phyloP scores from a whole-genome alignment of 495 filamentous ascomycete species.

The Penicillium herquei region DNA sequence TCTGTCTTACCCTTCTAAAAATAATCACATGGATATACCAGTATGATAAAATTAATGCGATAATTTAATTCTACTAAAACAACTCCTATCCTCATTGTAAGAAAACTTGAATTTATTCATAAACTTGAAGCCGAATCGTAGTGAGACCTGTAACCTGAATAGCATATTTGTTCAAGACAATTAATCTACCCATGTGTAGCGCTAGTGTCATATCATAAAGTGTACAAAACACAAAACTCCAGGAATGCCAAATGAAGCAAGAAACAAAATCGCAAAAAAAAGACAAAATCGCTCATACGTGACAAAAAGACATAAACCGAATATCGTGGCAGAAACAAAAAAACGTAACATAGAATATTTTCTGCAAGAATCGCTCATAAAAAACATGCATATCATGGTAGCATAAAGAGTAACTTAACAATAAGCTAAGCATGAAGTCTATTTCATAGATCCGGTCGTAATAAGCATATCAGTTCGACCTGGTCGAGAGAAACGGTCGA shows the following conservation, averaged over 20 bases:
- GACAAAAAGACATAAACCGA: neutral
- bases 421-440: neutral
- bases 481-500: constrained; percentile 57
- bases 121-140: too few relatives aligned
- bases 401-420: neutral
- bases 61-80: neutral
- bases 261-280: neutral
- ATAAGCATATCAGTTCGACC: constrained; percentile 48
- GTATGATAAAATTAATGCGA: neutral
- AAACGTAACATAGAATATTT: neutral
- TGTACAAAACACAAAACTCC: constrained; percentile 9
- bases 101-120: neutral
- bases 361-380: constrained; percentile 12
- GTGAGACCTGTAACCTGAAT: too few relatives aligned
- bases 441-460: constrained; percentile 37
- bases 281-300: neutral
- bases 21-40: neutral
- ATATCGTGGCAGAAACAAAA: neutral
- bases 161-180: neutral
- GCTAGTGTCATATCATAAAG: neutral
- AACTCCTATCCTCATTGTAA: neutral
- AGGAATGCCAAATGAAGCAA: constrained; percentile 6
- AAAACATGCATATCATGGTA: constrained; percentile 14
- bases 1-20: neutral
- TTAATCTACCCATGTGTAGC: constrained; percentile 9